Evolutionary conservation across 257 asterid species (phyloP).

Genomic region (Buddleja alternifolia): DNA sequence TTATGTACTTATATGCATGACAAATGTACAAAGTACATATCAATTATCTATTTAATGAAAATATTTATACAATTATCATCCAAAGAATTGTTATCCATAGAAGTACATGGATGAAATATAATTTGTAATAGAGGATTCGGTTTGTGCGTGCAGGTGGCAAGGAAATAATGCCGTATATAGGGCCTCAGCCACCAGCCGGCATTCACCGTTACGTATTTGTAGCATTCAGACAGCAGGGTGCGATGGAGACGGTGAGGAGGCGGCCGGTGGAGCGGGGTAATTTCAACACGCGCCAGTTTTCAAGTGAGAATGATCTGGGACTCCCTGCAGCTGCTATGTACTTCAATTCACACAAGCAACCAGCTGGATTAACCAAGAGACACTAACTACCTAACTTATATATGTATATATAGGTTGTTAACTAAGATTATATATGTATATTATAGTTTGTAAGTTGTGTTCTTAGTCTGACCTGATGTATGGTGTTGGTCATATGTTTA

Average conservation of each 20-base stretch:
- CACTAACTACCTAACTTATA: not conserved
- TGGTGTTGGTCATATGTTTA: no score
- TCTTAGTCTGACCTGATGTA: no score
- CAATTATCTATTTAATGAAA: no score
- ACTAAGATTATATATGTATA: no score
- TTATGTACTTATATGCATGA: no score
- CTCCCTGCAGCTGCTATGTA: conserved; percentile 58
- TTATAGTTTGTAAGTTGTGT: no score
- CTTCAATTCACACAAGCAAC: conserved; percentile 52
- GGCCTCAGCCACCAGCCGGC: conserved; percentile 54
- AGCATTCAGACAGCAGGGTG: conserved; percentile 42
- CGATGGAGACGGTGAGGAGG: conserved; percentile 28
- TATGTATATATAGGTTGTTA: no score
- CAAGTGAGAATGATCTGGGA: conserved; percentile 42
- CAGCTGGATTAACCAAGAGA: conserved; percentile 25
- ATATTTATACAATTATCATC: no score
- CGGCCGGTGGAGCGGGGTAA: conserved; percentile 34
- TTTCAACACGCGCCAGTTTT: conserved; percentile 49
- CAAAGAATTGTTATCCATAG: no score
- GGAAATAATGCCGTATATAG: conserved; percentile 46
- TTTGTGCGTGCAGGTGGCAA: conserved; percentile 27
- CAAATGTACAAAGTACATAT: no score
- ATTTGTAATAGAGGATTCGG: no score
- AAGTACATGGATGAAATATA: no score
- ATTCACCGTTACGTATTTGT: conserved; percentile 48